phyloP scores from a whole-genome alignment of 148 eudicot genomes.

The Rhododendron simsii region DNA sequence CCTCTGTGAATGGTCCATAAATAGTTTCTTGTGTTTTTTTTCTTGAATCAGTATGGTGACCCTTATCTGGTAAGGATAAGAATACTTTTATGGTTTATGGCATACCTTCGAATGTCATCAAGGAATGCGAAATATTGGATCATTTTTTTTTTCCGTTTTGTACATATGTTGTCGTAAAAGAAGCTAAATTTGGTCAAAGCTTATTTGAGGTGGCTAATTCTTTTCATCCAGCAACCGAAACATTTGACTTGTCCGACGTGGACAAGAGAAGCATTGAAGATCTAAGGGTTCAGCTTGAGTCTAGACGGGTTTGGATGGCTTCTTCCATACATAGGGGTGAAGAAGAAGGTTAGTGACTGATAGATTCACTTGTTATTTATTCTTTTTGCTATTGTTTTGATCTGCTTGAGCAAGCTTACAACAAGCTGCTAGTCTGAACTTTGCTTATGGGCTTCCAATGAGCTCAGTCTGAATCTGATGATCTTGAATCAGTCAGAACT shows the following conservation, averaged over 20 bases:
- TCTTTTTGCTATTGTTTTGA: slow-evolving; percentile 1
- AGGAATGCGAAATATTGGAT: background rate
- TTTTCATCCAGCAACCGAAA: slow-evolving; percentile 46
- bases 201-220: slow-evolving; percentile 3
- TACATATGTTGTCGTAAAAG: background rate
- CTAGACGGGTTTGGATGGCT: slow-evolving; percentile 83
- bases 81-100: background rate
- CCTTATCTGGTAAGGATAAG: background rate
- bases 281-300: slow-evolving; percentile 40
- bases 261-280: slow-evolving; percentile 34
- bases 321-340: slow-evolving; percentile 92
- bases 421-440: background rate
- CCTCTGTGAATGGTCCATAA: background rate
- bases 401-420: background rate
- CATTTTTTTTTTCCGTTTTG: background rate
- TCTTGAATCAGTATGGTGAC: background rate
- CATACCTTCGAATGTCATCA: background rate
- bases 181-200: slow-evolving; percentile 3
- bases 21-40: background rate
- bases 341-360: slow-evolving; percentile 55
- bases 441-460: background rate
- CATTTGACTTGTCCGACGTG: slow-evolving; percentile 23
- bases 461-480: background rate
- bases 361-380: background rate
- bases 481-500: background rate